Conservation (phyloP, 805 yeast species). For the Metschnikowia corniflorae region DNA sequence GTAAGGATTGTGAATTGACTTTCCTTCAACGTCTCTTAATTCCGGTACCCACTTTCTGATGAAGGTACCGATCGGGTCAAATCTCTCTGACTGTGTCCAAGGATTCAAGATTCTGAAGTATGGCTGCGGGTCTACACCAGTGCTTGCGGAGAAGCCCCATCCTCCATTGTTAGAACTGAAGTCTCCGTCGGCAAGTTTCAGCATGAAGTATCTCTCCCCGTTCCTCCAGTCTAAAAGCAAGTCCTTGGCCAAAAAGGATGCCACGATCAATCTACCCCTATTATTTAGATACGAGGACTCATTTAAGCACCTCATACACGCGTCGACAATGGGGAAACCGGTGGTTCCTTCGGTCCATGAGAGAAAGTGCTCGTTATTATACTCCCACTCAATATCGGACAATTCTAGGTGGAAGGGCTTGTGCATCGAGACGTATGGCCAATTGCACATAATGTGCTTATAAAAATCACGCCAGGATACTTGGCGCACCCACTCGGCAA, state of each 20-base stretch:
- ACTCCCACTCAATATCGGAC: conserved; percentile 41
- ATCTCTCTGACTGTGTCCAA: conserved; percentile 45
- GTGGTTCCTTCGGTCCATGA: conserved; percentile 54
- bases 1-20: conserved; percentile 35
- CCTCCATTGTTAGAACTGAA: conserved; percentile 55
- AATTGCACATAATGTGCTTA: conserved; percentile 43
- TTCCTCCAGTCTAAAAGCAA: conserved; percentile 52
- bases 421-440: conserved; percentile 52
- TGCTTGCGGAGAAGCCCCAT: conserved; percentile 53
- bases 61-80: conserved; percentile 45
- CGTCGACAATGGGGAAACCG: conserved; percentile 57
- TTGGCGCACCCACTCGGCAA: conserved; percentile 48
- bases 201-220: conserved; percentile 51
- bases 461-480: conserved; percentile 60
- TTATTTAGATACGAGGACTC: conserved; percentile 54
- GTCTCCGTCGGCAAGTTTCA: conserved; percentile 49
- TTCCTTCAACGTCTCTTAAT: conserved; percentile 27
- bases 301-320: conserved; percentile 51
- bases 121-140: conserved; percentile 55
- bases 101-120: conserved; percentile 56
- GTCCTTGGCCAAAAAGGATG: conserved; percentile 49
- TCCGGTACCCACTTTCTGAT: conserved; percentile 52
- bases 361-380: conserved; percentile 37
- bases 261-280: conserved; percentile 51
- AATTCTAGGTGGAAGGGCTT: conserved; percentile 46